Conservation (phyloP, 306 rosid species). For the Ammopiptanthus mongolicus region DNA sequence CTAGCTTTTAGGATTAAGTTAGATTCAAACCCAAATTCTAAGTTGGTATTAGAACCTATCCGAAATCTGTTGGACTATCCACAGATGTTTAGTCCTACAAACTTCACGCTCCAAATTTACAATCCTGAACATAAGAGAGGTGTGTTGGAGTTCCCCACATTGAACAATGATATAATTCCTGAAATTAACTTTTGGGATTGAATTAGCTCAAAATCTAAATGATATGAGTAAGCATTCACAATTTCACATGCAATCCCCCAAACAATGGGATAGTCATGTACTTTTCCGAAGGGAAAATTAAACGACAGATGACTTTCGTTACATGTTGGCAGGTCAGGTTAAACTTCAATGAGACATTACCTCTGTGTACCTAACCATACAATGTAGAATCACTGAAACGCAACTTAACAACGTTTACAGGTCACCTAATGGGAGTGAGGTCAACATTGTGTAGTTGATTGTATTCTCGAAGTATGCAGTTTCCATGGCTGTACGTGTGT, state of each 20-base stretch:
- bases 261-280: not conserved
- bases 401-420: slow-evolving; percentile 22
- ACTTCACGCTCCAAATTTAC: no score
- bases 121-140: no score
- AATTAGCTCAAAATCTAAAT: no score
- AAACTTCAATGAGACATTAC: slow-evolving; percentile 31
- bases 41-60: no score
- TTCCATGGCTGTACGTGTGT: slow-evolving; percentile 18
- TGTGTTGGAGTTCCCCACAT: no score
- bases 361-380: slow-evolving; percentile 27
- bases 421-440: slow-evolving; percentile 26
- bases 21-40: no score
- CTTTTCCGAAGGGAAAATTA: not conserved
- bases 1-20: no score
- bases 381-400: slow-evolving; percentile 22
- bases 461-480: slow-evolving; percentile 18
- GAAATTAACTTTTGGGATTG: no score
- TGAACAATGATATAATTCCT: no score
- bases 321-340: slow-evolving; percentile 16
- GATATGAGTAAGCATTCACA: no score
- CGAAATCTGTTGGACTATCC: no score
- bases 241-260: not conserved
- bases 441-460: slow-evolving; percentile 28
- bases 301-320: slow-evolving; percentile 20
- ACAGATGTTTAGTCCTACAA: no score